Conservation (phyloP, 2,329 filamentous ascomycete species). For the Pestalotiopsis sp. region DNA sequence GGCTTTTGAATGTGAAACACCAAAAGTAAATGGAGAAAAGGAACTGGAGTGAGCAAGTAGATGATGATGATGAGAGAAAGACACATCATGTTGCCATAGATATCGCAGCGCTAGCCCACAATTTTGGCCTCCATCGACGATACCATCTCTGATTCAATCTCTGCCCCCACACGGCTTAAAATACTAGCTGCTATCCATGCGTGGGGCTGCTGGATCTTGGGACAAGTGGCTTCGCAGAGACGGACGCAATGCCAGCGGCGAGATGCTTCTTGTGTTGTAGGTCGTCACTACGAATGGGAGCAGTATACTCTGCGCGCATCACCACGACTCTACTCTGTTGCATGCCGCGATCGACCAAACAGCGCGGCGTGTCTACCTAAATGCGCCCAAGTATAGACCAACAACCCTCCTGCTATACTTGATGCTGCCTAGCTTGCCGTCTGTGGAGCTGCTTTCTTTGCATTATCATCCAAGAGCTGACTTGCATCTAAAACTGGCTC, state of each 20-base stretch:
- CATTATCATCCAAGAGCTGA: not conserved
- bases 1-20: not conserved
- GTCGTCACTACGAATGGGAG: not conserved
- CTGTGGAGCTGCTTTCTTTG: not conserved
- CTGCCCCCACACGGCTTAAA: not conserved
- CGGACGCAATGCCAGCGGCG: too few relatives aligned
- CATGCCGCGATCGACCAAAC: not conserved
- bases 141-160: not conserved
- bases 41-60: not conserved
- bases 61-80: not conserved
- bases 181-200: not conserved
- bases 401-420: not conserved
- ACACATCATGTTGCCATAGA: not conserved
- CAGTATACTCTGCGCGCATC: not conserved
- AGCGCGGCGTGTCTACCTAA: not conserved
- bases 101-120: not conserved
- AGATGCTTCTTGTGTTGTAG: not conserved
- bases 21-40: not conserved
- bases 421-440: not conserved
- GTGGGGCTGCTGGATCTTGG: not conserved
- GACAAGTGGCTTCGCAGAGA: not conserved
- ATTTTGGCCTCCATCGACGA: not conserved
- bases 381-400: not conserved
- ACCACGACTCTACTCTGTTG: not conserved
- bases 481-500: not conserved